These are phyloP conservation scores for Closterium sp. DNA, from an alignment of 139 green algal species.

Conservation along the genomic window DNA sequence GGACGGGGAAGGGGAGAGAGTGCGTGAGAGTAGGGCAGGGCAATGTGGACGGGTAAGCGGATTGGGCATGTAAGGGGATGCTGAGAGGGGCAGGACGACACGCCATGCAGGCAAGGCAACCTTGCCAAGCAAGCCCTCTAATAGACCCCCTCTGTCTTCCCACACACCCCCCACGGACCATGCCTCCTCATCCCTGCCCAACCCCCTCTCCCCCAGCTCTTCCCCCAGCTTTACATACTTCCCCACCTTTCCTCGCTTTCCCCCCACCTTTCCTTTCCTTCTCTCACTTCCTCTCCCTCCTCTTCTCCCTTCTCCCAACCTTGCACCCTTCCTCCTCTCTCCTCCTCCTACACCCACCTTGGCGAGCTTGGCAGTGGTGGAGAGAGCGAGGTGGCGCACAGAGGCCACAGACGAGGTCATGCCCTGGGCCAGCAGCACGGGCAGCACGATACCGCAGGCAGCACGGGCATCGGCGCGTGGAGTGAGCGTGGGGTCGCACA, in stretches of 20 bases:
- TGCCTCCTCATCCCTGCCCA: neutral
- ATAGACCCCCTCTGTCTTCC: no score
- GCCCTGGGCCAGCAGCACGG: constrained; percentile 55
- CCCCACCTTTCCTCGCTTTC: neutral
- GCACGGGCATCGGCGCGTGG: constrained; percentile 4
- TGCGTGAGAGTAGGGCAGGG: neutral
- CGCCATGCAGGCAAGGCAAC: no score
- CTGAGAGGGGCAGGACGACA: no score
- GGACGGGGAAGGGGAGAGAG: neutral
- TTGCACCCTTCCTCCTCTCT: neutral
- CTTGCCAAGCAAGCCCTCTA: no score
- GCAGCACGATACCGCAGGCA: constrained; percentile 43
- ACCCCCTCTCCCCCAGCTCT: neutral
- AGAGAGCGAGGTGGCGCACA: constrained; percentile 42
- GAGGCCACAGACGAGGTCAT: constrained; percentile 20
- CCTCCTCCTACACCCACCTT: constrained; percentile 25
- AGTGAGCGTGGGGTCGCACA: constrained; percentile 50
- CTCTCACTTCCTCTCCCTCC: no score
- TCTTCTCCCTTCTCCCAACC: no score
- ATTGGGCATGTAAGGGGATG: neutral
- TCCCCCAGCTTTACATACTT: neutral
- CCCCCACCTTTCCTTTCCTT: neutral
- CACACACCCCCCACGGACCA: no score
- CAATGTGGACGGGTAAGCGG: neutral
- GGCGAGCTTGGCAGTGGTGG: constrained; percentile 51